Evolutionary conservation across 2,329 filamentous ascomycete species (phyloP).

Genomic region (Cladosporium oxysporum): DNA sequence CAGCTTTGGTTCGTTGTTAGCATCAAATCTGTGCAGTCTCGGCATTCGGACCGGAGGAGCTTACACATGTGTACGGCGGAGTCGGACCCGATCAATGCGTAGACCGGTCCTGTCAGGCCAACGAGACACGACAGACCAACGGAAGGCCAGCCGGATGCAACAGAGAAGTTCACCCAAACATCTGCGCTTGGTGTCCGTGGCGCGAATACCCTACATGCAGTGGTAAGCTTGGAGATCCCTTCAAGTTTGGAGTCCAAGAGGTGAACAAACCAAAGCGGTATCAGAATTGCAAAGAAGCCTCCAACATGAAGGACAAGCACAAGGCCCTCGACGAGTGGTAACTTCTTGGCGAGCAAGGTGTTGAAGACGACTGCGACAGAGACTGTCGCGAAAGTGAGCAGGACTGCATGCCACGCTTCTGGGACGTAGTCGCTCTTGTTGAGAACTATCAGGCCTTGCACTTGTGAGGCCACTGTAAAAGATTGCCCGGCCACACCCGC

Average conservation of each 20-base stretch:
- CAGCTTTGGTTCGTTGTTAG: constrained; percentile 19
- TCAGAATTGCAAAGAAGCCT: constrained; percentile 55
- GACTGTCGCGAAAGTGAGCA: constrained; percentile 49
- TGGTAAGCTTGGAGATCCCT: constrained; percentile 50
- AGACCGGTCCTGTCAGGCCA: constrained; percentile 43
- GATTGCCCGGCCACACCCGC: constrained; percentile 43
- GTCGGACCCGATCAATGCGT: constrained; percentile 32
- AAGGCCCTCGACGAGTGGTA: constrained; percentile 51
- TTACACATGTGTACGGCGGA: constrained; percentile 30
- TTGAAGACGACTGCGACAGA: constrained; percentile 45
- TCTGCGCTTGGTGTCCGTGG: constrained; percentile 26
- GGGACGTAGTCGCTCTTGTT: constrained; percentile 39
- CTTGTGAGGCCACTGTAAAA: constrained; percentile 42
- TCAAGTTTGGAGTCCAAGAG: constrained; percentile 40
- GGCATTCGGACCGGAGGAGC: neutral
- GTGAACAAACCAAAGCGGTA: constrained; percentile 49
- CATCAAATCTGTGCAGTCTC: neutral
- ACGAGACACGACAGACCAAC: constrained; percentile 47
- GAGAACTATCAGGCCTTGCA: constrained; percentile 40
- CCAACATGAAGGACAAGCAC: constrained; percentile 54
- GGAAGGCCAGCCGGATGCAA: constrained; percentile 46
- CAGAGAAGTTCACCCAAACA: constrained; percentile 35
- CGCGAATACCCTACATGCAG: constrained; percentile 32
- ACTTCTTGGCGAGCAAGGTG: constrained; percentile 42
- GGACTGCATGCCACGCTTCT: constrained; percentile 51